Evolutionary conservation across 2,329 filamentous ascomycete species (phyloP).

Genomic region (Emergomyces africanus): DNA sequence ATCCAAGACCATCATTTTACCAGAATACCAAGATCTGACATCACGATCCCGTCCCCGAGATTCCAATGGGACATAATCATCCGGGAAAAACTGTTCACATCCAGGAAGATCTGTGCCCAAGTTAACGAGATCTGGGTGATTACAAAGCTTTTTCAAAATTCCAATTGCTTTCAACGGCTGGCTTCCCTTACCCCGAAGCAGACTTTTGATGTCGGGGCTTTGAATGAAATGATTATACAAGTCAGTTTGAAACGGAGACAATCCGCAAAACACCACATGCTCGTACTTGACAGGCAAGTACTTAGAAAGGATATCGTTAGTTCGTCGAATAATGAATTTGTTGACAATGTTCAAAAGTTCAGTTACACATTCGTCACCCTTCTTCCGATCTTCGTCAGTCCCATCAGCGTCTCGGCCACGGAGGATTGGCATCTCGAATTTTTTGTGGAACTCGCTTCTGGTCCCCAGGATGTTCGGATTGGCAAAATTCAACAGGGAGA

Average conservation of each 20-base stretch:
- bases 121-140: constrained; percentile 87
- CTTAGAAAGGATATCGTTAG: constrained; percentile 95
- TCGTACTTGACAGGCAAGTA: constrained; percentile 98
- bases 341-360: constrained; percentile 81
- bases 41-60: constrained; percentile 80
- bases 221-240: constrained; percentile 97
- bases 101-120: constrained; percentile 75
- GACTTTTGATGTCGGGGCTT: constrained; percentile 83
- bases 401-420: constrained; percentile 84
- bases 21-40: constrained; percentile 89
- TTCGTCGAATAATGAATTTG: constrained; percentile 95
- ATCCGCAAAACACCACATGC: constrained; percentile 95
- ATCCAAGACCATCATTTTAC: constrained; percentile 97
- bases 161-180: constrained; percentile 95
- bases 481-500: constrained; percentile 87
- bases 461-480: constrained; percentile 88
- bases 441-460: constrained; percentile 81
- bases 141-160: constrained; percentile 95
- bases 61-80: constrained; percentile 82
- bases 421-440: constrained; percentile 85
- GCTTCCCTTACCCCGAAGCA: constrained; percentile 85
- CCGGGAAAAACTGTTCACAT: constrained; percentile 66
- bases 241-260: constrained; percentile 82
- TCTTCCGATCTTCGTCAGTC: constrained; percentile 65
- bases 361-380: constrained; percentile 67